Conservation (phyloP, 176 grass and related monocot genomes). For the Oryza nivara region DNA sequence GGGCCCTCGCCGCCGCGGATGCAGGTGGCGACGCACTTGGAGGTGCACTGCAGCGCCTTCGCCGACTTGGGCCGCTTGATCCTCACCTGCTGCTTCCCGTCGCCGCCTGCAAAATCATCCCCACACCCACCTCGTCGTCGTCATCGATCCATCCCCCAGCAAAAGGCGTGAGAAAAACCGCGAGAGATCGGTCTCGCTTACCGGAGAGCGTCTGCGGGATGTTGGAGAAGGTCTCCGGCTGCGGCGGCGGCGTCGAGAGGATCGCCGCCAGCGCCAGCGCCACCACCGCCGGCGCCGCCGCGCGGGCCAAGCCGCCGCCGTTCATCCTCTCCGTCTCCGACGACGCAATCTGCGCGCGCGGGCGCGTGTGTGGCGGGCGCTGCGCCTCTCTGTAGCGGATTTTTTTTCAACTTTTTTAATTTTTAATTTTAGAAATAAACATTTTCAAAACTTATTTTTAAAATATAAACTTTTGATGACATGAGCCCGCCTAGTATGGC, state of each 20-base stretch:
- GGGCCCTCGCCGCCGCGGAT: conserved; percentile 73
- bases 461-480: no score
- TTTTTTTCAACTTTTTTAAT: no score
- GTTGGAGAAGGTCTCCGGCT: conserved; percentile 48
- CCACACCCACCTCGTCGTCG: not conserved
- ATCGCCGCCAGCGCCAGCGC: conserved; percentile 50
- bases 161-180: not conserved
- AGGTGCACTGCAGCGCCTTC: conserved; percentile 61
- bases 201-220: conserved; percentile 59
- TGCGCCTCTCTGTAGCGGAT: no score
- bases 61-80: conserved; percentile 69
- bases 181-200: not conserved
- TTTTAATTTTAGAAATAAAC: no score
- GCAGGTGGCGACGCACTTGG: conserved; percentile 80
- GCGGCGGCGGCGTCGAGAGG: conserved; percentile 45
- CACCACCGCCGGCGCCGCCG: conserved; percentile 39
- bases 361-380: not conserved
- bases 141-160: not conserved
- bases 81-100: conserved; percentile 45
- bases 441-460: no score
- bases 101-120: conserved; percentile 29
- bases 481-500: no score
- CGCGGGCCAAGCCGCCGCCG: not conserved
- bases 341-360: not conserved
- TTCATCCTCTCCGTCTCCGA: not conserved